Evolutionary conservation across 352 stramenopile species (phyloP).

Genomic region (Phytopythium oedochilum): DNA sequence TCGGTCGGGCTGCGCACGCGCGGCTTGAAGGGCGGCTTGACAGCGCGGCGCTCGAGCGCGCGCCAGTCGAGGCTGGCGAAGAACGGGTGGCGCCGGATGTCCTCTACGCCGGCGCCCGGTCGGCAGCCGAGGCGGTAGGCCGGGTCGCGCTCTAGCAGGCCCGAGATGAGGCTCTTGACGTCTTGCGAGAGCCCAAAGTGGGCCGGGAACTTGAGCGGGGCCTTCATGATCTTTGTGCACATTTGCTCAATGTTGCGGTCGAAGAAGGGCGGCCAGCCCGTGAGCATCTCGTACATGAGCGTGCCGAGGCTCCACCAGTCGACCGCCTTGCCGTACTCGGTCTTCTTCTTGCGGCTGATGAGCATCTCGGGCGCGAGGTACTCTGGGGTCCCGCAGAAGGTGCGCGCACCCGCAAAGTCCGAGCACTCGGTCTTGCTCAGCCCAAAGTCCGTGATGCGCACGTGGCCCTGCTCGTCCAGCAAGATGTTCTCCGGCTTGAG

Average conservation of each 20-base stretch:
- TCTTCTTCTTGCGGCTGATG: slow-evolving; percentile 85
- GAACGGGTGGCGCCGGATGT: slow-evolving; percentile 81
- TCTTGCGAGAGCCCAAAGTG: slow-evolving; percentile 73
- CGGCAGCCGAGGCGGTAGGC: slow-evolving; percentile 67
- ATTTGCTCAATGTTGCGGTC: slow-evolving; percentile 90
- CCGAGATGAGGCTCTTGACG: slow-evolving; percentile 78
- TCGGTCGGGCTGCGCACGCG: slow-evolving; percentile 73
- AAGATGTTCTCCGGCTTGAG: slow-evolving; percentile 94
- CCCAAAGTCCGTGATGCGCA: slow-evolving; percentile 92
- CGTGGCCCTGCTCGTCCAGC: slow-evolving; percentile 88
- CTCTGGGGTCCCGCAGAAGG: slow-evolving; percentile 86
- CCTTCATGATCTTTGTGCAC: slow-evolving; percentile 91
- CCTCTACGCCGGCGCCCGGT: slow-evolving; percentile 53
- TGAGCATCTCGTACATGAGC: slow-evolving; percentile 95
- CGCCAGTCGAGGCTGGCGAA: slow-evolving; percentile 79
- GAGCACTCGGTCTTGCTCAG: slow-evolving; percentile 88
- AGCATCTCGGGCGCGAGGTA: slow-evolving; percentile 90
- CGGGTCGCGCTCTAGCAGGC: slow-evolving; percentile 66
- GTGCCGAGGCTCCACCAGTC: slow-evolving; percentile 94
- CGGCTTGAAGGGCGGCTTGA: slow-evolving; percentile 87
- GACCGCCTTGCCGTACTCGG: slow-evolving; percentile 89
- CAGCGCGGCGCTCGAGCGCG: slow-evolving; percentile 51
- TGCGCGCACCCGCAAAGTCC: slow-evolving; percentile 76
- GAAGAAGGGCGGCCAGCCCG: slow-evolving; percentile 91
- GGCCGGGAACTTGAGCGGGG: slow-evolving; percentile 80